Evolutionary conservation across 2,329 filamentous ascomycete genomes (phyloP).

Genomic region (Teratosphaeria gauchensis): DNA sequence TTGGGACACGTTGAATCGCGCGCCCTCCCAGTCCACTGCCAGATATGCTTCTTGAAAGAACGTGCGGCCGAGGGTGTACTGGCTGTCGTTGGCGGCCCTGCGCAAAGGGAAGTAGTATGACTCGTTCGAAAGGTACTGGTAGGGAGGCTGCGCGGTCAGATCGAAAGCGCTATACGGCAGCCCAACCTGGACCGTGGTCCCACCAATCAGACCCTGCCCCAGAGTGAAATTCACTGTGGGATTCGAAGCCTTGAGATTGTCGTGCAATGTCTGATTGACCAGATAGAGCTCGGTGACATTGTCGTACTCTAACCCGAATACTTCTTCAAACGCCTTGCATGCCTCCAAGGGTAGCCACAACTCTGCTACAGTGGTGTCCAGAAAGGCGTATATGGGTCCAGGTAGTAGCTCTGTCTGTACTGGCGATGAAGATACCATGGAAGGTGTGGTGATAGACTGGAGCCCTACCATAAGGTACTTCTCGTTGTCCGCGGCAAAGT

Average conservation of each 20-base stretch:
- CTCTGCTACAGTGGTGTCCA: slow-evolving; percentile 41
- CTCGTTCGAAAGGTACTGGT: slow-evolving; percentile 49
- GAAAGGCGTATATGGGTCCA: slow-evolving; percentile 32
- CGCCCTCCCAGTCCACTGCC: slow-evolving; percentile 39
- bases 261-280: slow-evolving; percentile 48
- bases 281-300: slow-evolving; percentile 55
- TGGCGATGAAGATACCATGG: slow-evolving; percentile 18
- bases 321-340: slow-evolving; percentile 55
- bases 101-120: slow-evolving; percentile 59
- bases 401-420: slow-evolving; percentile 29
- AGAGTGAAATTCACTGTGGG: slow-evolving; percentile 37
- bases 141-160: slow-evolving; percentile 34
- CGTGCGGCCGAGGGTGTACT: slow-evolving; percentile 55
- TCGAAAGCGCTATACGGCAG: slow-evolving; percentile 44
- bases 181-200: slow-evolving; percentile 33
- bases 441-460: slow-evolving; percentile 28
- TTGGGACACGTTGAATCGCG: slow-evolving; percentile 38
- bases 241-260: slow-evolving; percentile 36
- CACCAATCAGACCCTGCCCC: slow-evolving; percentile 25
- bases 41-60: slow-evolving; percentile 60
- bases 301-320: slow-evolving; percentile 58
- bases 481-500: slow-evolving; percentile 45
- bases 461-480: slow-evolving; percentile 52
- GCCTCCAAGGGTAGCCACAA: slow-evolving; percentile 41
- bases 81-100: slow-evolving; percentile 42